Evolutionary conservation across 495 filamentous ascomycete species (phyloP), one percentile per base, ranked within the genome.

Genomic region (Trichoderma orchidacearum): DNA sequence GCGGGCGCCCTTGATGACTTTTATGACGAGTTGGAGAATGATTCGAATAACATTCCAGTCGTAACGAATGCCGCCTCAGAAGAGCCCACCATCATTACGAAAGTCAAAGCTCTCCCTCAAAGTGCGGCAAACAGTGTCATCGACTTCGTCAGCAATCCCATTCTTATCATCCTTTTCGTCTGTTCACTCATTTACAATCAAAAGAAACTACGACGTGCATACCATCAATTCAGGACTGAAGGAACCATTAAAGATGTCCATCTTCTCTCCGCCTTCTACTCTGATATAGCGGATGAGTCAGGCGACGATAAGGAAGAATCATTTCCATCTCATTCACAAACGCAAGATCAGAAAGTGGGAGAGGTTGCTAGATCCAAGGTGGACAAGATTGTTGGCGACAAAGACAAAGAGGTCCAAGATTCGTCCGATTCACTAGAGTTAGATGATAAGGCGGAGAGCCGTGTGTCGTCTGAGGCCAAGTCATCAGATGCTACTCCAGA

Each of bases 91-190:
- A 62, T 77, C 6, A 58, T 73, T 1, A 66, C 68, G 9, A 66
- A 60, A 7, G 60, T 71, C 35, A 70, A 64, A 51, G 60, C 59
- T 29, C 60, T 76, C 13, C 72, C 74, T 1, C 63, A 63, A 18
- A 58, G 66, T 52, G 70, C 68, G 15, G 61, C 65, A 0, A 60
- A 69, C 32, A 72, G 61, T 51, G 58, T 72, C 1, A 53, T 72
- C 3, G 72, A 77, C 36, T 65, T 78, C 13, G 50, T 77, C 36
- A 70, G 67, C 60, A 79, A 80, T 55, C 75, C 75, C 1, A 60
- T 72, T 29, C 60, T 73, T n/a, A 64, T 77, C 21, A 35, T 71
- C 5, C 53, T 78, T 30, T 53, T 72, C 21, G 27, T 72, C 21
- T 60, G 67, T 18, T 32, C 70, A 4, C 34, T 69, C 7, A 64